Conservation (phyloP, 305 asterid species). For the Petunia hybrid region DNA sequence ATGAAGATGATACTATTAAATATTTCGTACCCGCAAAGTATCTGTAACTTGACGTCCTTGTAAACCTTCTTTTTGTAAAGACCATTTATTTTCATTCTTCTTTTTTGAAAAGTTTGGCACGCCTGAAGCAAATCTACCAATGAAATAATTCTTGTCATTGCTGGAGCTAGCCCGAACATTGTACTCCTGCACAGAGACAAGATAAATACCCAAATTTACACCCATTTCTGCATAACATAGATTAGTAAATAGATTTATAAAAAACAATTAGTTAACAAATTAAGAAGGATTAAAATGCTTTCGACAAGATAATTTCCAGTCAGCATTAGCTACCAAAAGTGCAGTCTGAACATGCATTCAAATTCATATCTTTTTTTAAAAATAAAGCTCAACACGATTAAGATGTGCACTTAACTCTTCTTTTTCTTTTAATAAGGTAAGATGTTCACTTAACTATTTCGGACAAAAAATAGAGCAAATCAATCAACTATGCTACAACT, state of each 20-base stretch:
- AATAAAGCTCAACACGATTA: neutral
- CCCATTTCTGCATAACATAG: too few relatives aligned
- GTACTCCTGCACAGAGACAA: conserved; percentile 63
- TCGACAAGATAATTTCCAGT: neutral
- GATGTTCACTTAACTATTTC: neutral
- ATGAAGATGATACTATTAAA: neutral
- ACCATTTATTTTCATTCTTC: conserved; percentile 91
- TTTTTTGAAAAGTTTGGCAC: conserved; percentile 81
- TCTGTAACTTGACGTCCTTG: conserved; percentile 97
- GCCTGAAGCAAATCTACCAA: conserved; percentile 89
- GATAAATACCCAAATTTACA: conserved; percentile 1
- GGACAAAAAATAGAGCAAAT: neutral
- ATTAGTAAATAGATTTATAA: too few relatives aligned
- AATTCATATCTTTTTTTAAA: neutral
- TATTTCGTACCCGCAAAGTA: conserved; percentile 71
- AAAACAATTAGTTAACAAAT: too few relatives aligned
- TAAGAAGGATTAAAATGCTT: neutral
- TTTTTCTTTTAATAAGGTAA: too few relatives aligned
- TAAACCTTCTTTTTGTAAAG: conserved; percentile 88
- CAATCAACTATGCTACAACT: neutral
- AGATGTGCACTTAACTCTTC: neutral
- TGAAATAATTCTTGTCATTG: conserved; percentile 80
- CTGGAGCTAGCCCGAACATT: conserved; percentile 85
- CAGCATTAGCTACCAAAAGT: conserved; percentile 22
- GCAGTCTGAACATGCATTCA: neutral